Conservation (phyloP, 1,284 basidiomycete species). For the Nidula niveotomentosa region DNA sequence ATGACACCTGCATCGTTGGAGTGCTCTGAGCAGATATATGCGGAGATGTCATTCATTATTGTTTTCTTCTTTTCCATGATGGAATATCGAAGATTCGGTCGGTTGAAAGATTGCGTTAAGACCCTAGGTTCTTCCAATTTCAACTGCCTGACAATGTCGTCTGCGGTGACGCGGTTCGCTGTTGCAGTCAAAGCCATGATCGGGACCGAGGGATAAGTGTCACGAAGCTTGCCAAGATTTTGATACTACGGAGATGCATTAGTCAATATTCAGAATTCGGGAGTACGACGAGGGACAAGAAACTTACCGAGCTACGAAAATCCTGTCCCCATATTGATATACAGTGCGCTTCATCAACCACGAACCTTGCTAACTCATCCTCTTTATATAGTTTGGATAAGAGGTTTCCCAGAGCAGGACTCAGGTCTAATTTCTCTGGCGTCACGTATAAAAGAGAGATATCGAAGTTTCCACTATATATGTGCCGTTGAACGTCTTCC, state of each 20-base stretch:
- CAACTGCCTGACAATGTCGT: conserved; percentile 79
- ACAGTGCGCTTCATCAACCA: conserved; percentile 96
- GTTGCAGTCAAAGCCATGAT: conserved; percentile 98
- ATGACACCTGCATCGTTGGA: conserved; percentile 78
- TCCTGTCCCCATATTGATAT: conserved; percentile 86
- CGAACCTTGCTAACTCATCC: conserved; percentile 80
- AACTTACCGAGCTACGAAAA: conserved; percentile 74
- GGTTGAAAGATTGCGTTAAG: conserved; percentile 89
- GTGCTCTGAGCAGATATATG: conserved; percentile 68
- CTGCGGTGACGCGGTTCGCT: conserved; percentile 75
- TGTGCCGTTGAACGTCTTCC: conserved; percentile 42
- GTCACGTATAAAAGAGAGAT: conserved; percentile 87
- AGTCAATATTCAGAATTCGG: too few relatives aligned
- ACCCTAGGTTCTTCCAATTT: conserved; percentile 59
- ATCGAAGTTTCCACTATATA: conserved; percentile 38
- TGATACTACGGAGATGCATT: conserved; percentile 56
- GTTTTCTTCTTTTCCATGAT: conserved; percentile 65
- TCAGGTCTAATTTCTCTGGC: conserved; percentile 84
- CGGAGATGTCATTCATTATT: conserved; percentile 68
- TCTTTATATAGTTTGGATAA: conserved; percentile 57
- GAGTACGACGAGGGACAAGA: too few relatives aligned
- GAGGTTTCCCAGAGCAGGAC: conserved; percentile 53
- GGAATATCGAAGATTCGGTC: conserved; percentile 86
- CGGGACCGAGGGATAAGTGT: conserved; percentile 76
- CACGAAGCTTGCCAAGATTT: conserved; percentile 66